Percentiles rank a stretch among this genome's conserved stretches.
Evolutionary conservation across 2,329 filamentous ascomycete species (phyloP).

Genomic region (Chaetomium strumarium): DNA sequence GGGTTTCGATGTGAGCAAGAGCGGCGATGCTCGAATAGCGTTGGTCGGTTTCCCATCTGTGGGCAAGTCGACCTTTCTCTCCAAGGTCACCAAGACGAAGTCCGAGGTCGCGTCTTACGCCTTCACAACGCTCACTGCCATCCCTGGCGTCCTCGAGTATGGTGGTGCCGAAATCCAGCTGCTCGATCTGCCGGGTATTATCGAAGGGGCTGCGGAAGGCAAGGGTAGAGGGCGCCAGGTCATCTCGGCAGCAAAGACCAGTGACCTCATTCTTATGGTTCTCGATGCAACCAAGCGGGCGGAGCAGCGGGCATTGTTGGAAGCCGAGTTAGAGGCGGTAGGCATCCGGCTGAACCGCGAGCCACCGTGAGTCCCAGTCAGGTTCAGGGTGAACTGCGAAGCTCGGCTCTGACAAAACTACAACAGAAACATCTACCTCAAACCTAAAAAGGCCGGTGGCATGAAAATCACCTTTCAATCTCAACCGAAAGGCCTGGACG

Average conservation of each 20-base stretch:
- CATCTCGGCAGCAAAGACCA: constrained; percentile 96
- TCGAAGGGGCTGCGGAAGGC: constrained; percentile 91
- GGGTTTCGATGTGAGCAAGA: constrained; percentile 93
- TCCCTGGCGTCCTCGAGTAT: constrained; percentile 95
- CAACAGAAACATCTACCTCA: constrained; percentile 87
- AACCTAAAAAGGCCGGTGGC: constrained; percentile 89
- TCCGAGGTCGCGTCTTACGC: constrained; percentile 94
- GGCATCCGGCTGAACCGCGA: constrained; percentile 89
- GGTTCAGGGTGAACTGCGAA: neutral
- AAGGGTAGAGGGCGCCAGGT: constrained; percentile 95
- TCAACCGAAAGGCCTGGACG: constrained; percentile 85
- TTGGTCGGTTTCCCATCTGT: constrained; percentile 98
- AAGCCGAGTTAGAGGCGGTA: constrained; percentile 89
- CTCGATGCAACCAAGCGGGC: constrained; percentile 94
- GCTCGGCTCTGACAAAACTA: neutral
- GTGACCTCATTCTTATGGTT: constrained; percentile 94
- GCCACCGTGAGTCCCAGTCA: constrained; percentile 60
- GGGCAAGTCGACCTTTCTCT: constrained; percentile 97
- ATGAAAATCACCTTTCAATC: constrained; percentile 97
- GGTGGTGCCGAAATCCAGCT: constrained; percentile 97
- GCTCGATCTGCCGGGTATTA: constrained; percentile 94
- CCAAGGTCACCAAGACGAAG: constrained; percentile 96
- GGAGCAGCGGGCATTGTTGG: constrained; percentile 82
- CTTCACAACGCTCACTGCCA: constrained; percentile 96
- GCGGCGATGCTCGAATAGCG: constrained; percentile 91